Base-by-base conservation (phyloP, 768 basidiomycete species). In the Leccinum pellstonianum region DNA sequence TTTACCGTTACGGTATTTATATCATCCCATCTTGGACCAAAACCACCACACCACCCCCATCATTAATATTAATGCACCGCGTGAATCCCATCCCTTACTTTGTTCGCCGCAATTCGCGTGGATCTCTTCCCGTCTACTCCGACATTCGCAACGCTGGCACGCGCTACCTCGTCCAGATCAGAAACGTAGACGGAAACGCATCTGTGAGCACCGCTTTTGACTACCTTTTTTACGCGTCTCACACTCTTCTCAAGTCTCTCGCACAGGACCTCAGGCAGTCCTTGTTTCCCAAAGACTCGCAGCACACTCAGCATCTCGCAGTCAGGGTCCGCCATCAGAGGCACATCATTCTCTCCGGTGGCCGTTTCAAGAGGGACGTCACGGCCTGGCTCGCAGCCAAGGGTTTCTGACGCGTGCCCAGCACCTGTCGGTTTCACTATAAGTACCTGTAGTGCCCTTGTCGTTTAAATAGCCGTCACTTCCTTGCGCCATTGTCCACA, bases 101-200 rank as follows among this genome's bases (percentile, higher is more conserved):
- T 61, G 78, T 93, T 49, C 81, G 83, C 21, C 83, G 90, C 61
- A 91, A 89, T 72, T 71, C 81, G 51, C 79, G 79, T 53, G 87
- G 88, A 33, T 81, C 82, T 52, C 79, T 92, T 31, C 90, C 90
- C 48, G 87, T 93, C 25, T 91, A 91, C 71, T 82, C 87, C 29
- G 87, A 91, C 70, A 69, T 89, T 49, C 84, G 87, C 62, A 90
- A 87, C 70, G 83, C 75, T 31, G 82, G 86, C 59, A 81, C 85
- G 4, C 82, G 84, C 57, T 76, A 83, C 61, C 75, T 82, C 37
- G 73, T 87, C 48, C 78, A 81, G 49, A 79, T 93, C 58, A 82
- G 86, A 55, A 88, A 91, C 72, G 77, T 93, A 9, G 80, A 90
- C 59, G 91, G 90, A 19, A 79, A 83, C 62, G 67, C 76, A 60